phyloP scores from a whole-genome alignment of 2,329 filamentous ascomycete genomes.

The Daldinia sp. region DNA sequence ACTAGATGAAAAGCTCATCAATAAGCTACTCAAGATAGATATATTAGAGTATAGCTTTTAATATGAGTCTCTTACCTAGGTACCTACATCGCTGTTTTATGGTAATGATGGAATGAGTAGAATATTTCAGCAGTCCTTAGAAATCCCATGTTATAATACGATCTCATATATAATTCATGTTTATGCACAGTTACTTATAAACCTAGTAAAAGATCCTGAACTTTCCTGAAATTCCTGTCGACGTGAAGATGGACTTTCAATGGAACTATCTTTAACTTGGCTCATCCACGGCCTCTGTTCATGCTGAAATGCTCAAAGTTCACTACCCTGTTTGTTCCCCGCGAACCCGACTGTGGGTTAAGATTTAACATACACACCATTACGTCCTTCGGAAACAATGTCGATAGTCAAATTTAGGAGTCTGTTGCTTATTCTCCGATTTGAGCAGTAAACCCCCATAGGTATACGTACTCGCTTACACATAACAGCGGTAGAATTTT shows the following conservation, averaged over 20 bases:
- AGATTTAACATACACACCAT: not conserved
- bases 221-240: not conserved
- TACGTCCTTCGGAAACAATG: not conserved
- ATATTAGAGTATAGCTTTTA: not conserved
- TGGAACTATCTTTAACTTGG: not conserved
- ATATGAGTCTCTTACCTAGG: not conserved
- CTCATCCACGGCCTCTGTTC: not conserved
- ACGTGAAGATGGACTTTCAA: not conserved
- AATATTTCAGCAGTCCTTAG: not conserved
- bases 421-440: slow-evolving; percentile 13
- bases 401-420: slow-evolving; percentile 17
- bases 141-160: not conserved
- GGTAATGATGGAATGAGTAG: not conserved
- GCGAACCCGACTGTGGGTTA: not conserved
- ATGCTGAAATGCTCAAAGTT: not conserved
- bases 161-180: not conserved
- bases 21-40: too few relatives aligned
- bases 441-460: not conserved
- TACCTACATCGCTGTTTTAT: not conserved
- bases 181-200: not conserved
- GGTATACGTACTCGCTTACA: not conserved
- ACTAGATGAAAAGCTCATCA: not conserved
- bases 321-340: not conserved
- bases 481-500: too few relatives aligned
- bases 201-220: not conserved